These are phyloP conservation scores for Whalleya microplaca DNA, from an alignment of 2,329 filamentous ascomycete genomes.

Conservation along the genomic window DNA sequence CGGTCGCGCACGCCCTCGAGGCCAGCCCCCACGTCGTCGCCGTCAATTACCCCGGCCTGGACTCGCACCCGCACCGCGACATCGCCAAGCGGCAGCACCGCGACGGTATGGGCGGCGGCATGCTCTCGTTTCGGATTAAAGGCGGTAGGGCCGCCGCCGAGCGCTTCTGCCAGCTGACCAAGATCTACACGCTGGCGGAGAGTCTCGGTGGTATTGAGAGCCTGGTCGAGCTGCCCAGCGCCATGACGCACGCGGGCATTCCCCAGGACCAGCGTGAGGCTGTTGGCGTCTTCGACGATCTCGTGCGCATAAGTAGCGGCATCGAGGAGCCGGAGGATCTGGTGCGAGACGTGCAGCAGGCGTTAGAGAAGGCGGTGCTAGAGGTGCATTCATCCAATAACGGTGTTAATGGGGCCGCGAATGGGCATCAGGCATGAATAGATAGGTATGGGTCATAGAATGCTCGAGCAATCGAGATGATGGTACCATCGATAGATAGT, in stretches of 20 bases:
- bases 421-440: slow-evolving; percentile 10
- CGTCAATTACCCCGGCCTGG: slow-evolving; percentile 94
- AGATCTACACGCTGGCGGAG: slow-evolving; percentile 92
- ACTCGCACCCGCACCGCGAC: slow-evolving; percentile 82
- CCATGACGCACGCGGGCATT: slow-evolving; percentile 97
- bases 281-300: slow-evolving; percentile 91
- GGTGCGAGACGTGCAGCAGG: slow-evolving; percentile 78
- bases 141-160: slow-evolving; percentile 86
- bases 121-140: slow-evolving; percentile 94
- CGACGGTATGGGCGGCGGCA: slow-evolving; percentile 91
- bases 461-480: background rate
- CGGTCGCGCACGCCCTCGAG: slow-evolving; percentile 77
- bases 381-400: slow-evolving; percentile 18
- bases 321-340: slow-evolving; percentile 90
- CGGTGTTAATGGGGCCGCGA: slow-evolving; percentile 18
- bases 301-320: slow-evolving; percentile 91
- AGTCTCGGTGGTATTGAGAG: slow-evolving; percentile 90
- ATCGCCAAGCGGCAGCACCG: slow-evolving; percentile 92
- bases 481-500: too few relatives aligned
- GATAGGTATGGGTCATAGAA: slow-evolving; percentile 5
- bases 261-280: slow-evolving; percentile 87
- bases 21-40: slow-evolving; percentile 79
- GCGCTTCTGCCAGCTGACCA: slow-evolving; percentile 87
- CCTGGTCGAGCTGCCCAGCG: slow-evolving; percentile 87
- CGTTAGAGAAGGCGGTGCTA: slow-evolving; percentile 73